Base-by-base conservation (phyloP, 2,329 filamentous ascomycete species). In the Zelopaecilomyces penicillatus region DNA sequence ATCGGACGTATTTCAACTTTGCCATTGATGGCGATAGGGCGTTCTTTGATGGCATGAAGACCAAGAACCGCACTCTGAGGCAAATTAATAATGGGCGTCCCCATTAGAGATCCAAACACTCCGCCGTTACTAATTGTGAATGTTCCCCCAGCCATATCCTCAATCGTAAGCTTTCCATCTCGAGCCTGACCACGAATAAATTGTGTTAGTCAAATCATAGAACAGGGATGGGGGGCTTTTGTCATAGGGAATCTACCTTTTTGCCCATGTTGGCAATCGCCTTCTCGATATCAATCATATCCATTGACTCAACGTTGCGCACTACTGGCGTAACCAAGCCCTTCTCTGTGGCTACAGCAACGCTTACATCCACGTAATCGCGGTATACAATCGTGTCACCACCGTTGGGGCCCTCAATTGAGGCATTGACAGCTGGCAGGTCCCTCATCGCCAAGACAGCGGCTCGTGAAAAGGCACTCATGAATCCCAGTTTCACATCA, bases 51-150 rank as follows among this genome's bases (percentile, higher is more conserved):
- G 39, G 91, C 89, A 65, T 98, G 91, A 26, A 96, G 82, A 53
- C 91, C 91, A 47, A 96, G 78, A 7, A 96, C 90, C 46, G 88
- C 86, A 48, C 86, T 91, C 65, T 97, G 91, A 10, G 91, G 91
- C 39, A 95, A 75, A 69, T 98, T 98, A 74, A 98, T 97, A 64
- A 98, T 97, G 7, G 93, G 93, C 0, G 93, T 98, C 41, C 93
- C 93, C 86, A 95, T 94, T 48, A 97, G 75, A 10, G 91, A 96
- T 47, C 93, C 93, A 59, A 98, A 98, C 42, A 98, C 91, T 55
- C 93, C 93, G 47, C 93, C 85, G 65, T 96, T 97, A 75, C 86
- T 93, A 72, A 96, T 96, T 50, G 93, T 97, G 68, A 96, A 98
- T 32, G 91, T 96, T 52, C 93, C 93, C 49, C 93, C 93, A 49